These are phyloP conservation scores for Phytophthora ohioensis DNA, from an alignment of 352 stramenopile species.

Conservation along the genomic window DNA sequence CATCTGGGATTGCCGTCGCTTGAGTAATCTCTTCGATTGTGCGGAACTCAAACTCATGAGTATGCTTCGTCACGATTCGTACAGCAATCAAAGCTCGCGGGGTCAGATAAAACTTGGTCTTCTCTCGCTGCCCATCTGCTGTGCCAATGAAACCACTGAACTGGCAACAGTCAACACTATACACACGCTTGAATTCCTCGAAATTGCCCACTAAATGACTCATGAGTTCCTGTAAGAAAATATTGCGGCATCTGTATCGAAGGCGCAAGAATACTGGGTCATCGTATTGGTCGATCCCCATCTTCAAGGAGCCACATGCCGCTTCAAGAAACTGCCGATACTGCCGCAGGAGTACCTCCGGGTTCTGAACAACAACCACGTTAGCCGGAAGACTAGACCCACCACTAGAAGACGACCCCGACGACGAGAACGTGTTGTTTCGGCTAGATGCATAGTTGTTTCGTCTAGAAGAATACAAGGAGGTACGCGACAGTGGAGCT, in stretches of 20 bases:
- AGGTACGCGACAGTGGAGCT: constrained; percentile 25
- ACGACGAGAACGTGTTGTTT: constrained; percentile 51
- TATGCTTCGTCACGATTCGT: constrained; percentile 70
- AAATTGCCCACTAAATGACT: constrained; percentile 80
- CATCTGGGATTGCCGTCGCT: constrained; percentile 56
- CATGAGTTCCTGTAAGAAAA: constrained; percentile 87
- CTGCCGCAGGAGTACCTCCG: constrained; percentile 73
- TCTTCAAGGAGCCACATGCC: constrained; percentile 63
- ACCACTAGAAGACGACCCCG: constrained; percentile 52
- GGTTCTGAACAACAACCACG: constrained; percentile 68
- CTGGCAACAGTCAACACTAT: constrained; percentile 72
- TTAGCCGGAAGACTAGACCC: constrained; percentile 29
- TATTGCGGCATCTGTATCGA: constrained; percentile 78
- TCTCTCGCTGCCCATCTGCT: constrained; percentile 73
- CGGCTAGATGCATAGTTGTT: constrained; percentile 42
- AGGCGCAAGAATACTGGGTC: constrained; percentile 76
- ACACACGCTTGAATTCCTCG: constrained; percentile 81
- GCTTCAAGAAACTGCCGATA: constrained; percentile 82
- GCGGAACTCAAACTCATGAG: constrained; percentile 80
- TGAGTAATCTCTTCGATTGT: constrained; percentile 62
- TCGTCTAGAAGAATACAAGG: constrained; percentile 42
- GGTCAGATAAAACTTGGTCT: constrained; percentile 76
- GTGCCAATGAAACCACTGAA: constrained; percentile 83
- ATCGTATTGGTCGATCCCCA: constrained; percentile 64
- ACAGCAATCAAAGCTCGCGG: constrained; percentile 73